Evolutionary conservation across 2,329 filamentous ascomycete genomes (phyloP), one percentile per base, ranked within the genome.

Genomic region (Fusarium sp.): DNA sequence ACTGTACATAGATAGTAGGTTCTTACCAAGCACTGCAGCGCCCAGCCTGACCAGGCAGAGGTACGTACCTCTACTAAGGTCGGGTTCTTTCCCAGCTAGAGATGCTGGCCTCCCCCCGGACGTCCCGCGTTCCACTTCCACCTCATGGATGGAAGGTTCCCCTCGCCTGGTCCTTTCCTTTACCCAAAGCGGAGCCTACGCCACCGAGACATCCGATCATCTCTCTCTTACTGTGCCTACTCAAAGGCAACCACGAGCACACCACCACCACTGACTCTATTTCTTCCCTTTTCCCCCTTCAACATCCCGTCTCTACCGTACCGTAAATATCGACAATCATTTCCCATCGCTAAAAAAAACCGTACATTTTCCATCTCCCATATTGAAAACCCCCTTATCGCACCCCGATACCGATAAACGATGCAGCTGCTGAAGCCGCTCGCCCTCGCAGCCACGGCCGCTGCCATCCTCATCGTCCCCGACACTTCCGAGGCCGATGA

Each of bases 401-500:
- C 31, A 5, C n/a, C 11, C 10, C 10, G 31, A 35, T 50, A 62
- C 45, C 8, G 27, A 47, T 3, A 74, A 74, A 71, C 59, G 61
- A 83, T 84, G 83, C 75, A 81, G 62, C 75, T 82, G 62, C 71
- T 82, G 54, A 79, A 77, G 70, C 77, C 74, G 47, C 78, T 84
- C 42, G 75, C 76, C 57, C 67, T 84, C 24, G 82, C 80, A 66
- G 81, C 81, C 29, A 69, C 81, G 47, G 79, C 82, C 38, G 77
- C 81, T 29, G 87, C 89, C 66, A 86, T 91, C 77, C 83, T 92
- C 69, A 76, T 92, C 63, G 85, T 89, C 37, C 87, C 90, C 66
- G 82, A 86, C 76, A 79, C 86, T 24, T 83, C 84, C 69, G 79
- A 82, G 22, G 80, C 83, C 62, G 84, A 87, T 63, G 80, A 83